These are phyloP conservation scores for Kodamaea laetipori DNA, from an alignment of 805 yeast genomes.

Conservation along the genomic window DNA sequence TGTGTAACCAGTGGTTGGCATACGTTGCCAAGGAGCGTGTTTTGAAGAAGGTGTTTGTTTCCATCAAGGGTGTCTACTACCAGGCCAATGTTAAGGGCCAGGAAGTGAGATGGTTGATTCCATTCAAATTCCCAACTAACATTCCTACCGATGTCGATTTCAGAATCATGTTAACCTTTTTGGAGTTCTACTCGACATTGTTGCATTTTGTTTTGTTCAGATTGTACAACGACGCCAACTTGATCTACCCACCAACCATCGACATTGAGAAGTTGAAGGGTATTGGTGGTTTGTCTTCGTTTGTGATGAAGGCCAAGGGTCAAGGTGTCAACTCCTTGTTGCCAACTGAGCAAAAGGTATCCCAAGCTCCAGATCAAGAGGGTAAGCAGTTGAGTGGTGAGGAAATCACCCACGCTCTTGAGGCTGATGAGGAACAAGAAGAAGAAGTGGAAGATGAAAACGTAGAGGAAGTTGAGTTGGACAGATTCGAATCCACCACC, in stretches of 20 bases:
- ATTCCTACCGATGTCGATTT: constrained; percentile 94
- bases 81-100: constrained; percentile 90
- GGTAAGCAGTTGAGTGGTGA: constrained; percentile 41
- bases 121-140: constrained; percentile 94
- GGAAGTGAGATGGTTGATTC: constrained; percentile 93
- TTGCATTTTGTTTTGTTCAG: constrained; percentile 84
- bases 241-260: constrained; percentile 89
- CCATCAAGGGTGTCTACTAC: constrained; percentile 96
- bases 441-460: constrained; percentile 24
- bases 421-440: constrained; percentile 46
- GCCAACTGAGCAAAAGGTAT: constrained; percentile 30
- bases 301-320: constrained; percentile 63
- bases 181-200: constrained; percentile 92
- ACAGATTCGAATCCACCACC: constrained; percentile 64
- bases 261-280: constrained; percentile 74
- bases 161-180: constrained; percentile 93
- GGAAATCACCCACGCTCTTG: constrained; percentile 53
- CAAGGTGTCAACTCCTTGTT: constrained; percentile 36
- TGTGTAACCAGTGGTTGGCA: constrained; percentile 95
- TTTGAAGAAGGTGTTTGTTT: constrained; percentile 86
- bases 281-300: constrained; percentile 86
- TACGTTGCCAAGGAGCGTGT: constrained; percentile 82
- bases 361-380: constrained; percentile 17
- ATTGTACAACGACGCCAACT: constrained; percentile 79
- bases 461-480: constrained; percentile 46